Evolutionary conservation across 768 basidiomycete genomes (phyloP), one percentile per base, ranked within the genome.

Genomic region (Hygrocybe punicea): DNA sequence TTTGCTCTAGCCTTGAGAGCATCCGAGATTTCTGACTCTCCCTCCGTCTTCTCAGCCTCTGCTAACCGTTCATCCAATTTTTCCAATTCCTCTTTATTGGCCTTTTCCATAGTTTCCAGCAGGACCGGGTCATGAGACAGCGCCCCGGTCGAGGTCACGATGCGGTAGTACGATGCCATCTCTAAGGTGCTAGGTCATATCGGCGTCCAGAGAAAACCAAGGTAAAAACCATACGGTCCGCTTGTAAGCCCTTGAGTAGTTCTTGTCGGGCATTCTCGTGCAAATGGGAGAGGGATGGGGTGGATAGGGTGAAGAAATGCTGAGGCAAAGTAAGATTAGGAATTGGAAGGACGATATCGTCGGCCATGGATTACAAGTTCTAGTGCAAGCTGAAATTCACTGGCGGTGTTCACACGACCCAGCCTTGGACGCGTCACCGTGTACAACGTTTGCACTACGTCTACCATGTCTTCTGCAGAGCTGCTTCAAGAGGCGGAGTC

Each of bases 21-120:
- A 63, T 98, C 96, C 17, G 85, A 85, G 56, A 98, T 91, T 71
- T 98, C 96, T 1, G 87, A 87, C 70, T 98, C 95, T 57, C 95
- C 96, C 66, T 95, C 87, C 2, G 85, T 91, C 76, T 91, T 88
- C 74, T 92, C 81, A 0, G 96, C 94, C 62, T 96, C 93, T 53
- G 81, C 84, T 36, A 97, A 76, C 46, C 88, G 78, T 58, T 84
- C 84, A 53, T 96, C 90, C 10, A 98, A 73, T 63, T 80, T 81
- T 51, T 83, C 78, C 25, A 98, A 80, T 64, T 89, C 84, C 45
- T 82, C 83, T 53, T 78, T 71, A 70, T 98, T 98, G 35, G 81
- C 79, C 49, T 81, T 79, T 66, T 89, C 82, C 66, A 96, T 78
- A 9, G 75, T 70, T 9, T 75, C 74, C 13, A 89, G 76, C 6